Evolutionary conservation across 352 stramenopile species (phyloP), one percentile per base, ranked within the genome.

Genomic region (Globisporangium emineosum): DNA sequence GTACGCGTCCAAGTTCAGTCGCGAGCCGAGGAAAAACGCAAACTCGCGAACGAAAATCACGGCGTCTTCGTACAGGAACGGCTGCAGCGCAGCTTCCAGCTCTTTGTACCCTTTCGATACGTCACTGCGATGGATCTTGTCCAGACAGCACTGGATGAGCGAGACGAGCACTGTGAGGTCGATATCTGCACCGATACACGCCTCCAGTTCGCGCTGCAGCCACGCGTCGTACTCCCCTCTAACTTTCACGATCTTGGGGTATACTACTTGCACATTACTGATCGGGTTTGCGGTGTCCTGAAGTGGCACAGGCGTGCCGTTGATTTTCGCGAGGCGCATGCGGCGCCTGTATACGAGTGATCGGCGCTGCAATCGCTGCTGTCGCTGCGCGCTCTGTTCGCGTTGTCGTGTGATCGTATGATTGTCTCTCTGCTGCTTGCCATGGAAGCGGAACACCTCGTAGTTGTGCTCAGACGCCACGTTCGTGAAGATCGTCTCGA

Each of bases 1-100:
- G 62, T 94, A 94, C 23, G 83, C 80, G 12, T 88, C 69, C 25
- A 77, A 60, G 43, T 92, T 92, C 29, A 94, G 66, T 13, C 78
- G 71, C 19, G 80, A 91, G 17, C 56, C 73, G 37, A 94, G 68
- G 66, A 91, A 94, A 57, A 58, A 82, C 10, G 83, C 74, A 29
- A 91, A 49, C 60, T 94, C 86, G 27, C 68, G 67, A 5, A 88
- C 81, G 62, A 94, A 94, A 9, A 73, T 57, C 10, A 54, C 43
- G 0, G 81, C 67, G 50, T 91, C 85, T 29, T 90, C 83, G 21
- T 80, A 79, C 35, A 94, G 57, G 66, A 93, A 94, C 9, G 79
- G 77, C 60, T 70, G 62, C 19, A 94, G 65, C 6, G 80, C 80
- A 40, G 65, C 60, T 25, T 83, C 45, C 10, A 93, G 67, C 29